Conservation (phyloP, 441 rosid species). For the Jatropha multifida region DNA sequence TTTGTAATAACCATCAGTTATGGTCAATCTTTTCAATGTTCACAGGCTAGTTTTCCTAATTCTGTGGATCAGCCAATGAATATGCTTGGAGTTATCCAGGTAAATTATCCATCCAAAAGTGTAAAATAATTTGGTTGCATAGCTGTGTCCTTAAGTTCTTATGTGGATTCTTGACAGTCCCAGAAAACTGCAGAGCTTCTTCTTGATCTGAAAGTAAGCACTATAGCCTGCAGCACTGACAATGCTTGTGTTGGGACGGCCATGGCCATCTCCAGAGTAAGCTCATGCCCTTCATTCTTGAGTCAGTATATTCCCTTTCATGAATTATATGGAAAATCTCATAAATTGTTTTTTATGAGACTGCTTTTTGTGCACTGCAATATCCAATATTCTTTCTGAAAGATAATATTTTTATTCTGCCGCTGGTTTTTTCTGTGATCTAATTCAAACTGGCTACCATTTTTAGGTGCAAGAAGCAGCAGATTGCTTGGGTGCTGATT, state of each 20-base stretch:
- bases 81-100: slow-evolving; percentile 89
- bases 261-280: slow-evolving; percentile 54
- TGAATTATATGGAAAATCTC: neutral
- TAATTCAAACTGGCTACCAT: slow-evolving; percentile 4
- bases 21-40: slow-evolving; percentile 8
- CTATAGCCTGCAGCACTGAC: slow-evolving; percentile 53
- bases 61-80: slow-evolving; percentile 52
- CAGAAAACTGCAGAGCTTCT: slow-evolving; percentile 94
- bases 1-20: neutral
- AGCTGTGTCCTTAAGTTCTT: slow-evolving; percentile 23
- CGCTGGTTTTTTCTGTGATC: neutral
- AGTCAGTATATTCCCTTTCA: neutral
- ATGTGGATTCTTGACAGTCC: slow-evolving; percentile 47
- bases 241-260: slow-evolving; percentile 65
- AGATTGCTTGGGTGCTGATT: slow-evolving; percentile 81
- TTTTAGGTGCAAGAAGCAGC: slow-evolving; percentile 88
- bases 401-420: neutral
- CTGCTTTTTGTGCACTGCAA: neutral
- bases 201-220: slow-evolving; percentile 70
- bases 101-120: slow-evolving; percentile 23
- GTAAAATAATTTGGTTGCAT: neutral
- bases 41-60: slow-evolving; percentile 41
- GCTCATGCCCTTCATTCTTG: slow-evolving; percentile 18
- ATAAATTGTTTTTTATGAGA: neutral
- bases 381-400: neutral